A percentile compares a stretch with the other conserved stretches of the same genome.
Evolutionary conservation across 176 grass and related monocot species (phyloP).

Genomic region (Oryza longistaminata): DNA sequence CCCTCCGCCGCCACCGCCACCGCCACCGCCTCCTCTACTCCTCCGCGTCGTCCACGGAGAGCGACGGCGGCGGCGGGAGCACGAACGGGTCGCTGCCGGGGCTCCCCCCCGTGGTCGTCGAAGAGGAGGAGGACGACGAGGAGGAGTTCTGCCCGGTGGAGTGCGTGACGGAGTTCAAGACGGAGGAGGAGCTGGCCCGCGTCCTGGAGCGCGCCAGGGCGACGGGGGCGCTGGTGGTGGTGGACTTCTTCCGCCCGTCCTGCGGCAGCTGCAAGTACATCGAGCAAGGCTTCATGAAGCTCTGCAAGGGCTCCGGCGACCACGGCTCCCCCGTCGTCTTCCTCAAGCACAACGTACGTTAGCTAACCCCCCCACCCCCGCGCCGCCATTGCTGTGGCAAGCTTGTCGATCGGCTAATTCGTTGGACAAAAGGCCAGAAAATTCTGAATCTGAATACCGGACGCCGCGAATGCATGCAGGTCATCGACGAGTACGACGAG

Average conservation of each 20-base stretch:
- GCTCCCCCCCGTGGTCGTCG: too few species aligned
- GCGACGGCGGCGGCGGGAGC: too few species aligned
- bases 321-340: conserved; percentile 61
- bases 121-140: too few species aligned
- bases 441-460: neutral
- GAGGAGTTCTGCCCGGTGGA: too few species aligned
- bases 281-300: conserved; percentile 72
- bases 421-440: too few species aligned
- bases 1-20: too few species aligned
- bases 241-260: conserved; percentile 91
- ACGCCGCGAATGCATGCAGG: conserved; percentile 34
- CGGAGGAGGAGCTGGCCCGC: conserved; percentile 62
- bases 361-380: too few species aligned
- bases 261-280: conserved; percentile 99
- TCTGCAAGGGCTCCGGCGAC: conserved; percentile 81
- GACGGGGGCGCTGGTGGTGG: conserved; percentile 68
- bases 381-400: too few species aligned
- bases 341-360: conserved; percentile 80
- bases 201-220: conserved; percentile 62
- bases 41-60: too few species aligned
- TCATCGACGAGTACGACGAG: conserved; percentile 98
- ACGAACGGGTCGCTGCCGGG: too few species aligned
- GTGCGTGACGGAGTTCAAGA: conserved; percentile 91
- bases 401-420: too few species aligned
- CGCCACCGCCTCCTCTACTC: too few species aligned